Evolutionary conservation across 75 land plant species (phyloP).

Genomic region (Isoetes taiwanensis): DNA sequence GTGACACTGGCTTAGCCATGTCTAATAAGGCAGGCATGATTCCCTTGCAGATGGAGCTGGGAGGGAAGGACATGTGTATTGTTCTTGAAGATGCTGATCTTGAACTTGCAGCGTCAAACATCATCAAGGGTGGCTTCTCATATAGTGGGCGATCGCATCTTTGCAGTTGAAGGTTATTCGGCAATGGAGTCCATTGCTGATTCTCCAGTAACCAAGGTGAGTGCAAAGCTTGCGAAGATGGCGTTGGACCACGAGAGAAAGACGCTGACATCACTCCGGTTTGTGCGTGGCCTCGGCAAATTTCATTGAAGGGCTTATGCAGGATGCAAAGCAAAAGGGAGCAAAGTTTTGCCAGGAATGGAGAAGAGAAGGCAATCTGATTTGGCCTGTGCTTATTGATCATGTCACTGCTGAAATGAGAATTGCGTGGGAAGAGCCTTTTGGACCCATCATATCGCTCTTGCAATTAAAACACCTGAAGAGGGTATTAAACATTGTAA

Average conservation of each 20-base stretch:
- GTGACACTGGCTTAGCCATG: slow-evolving; percentile 1
- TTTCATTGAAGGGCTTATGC: slow-evolving; percentile 1
- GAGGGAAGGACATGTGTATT: not conserved
- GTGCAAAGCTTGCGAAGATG: not conserved
- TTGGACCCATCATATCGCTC: not conserved
- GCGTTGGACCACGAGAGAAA: not conserved
- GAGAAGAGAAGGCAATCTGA: slow-evolving; percentile 1
- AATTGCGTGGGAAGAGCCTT: slow-evolving; percentile 9
- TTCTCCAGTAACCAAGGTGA: not conserved
- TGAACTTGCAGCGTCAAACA: slow-evolving; percentile 3
- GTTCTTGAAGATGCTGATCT: slow-evolving; percentile 3
- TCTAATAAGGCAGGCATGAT: not conserved
- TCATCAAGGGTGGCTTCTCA: not conserved
- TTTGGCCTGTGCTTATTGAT: slow-evolving; percentile 4
- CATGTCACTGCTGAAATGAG: slow-evolving; percentile 2
- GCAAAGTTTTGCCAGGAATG: slow-evolving; percentile 8
- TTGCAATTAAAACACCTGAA: not conserved
- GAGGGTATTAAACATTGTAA: slow-evolving; percentile 4
- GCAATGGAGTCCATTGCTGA: not conserved
- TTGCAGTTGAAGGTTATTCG: not conserved
- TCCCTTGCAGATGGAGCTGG: slow-evolving; percentile 6
- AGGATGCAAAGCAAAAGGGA: not conserved
- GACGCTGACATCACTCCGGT: not conserved
- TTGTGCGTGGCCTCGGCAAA: not conserved
- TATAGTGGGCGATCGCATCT: not conserved